Percentiles rank a stretch among this genome's conserved stretches.
phyloP scores from a whole-genome alignment of 208 protist genomes.

The Crithidia mellificae region DNA sequence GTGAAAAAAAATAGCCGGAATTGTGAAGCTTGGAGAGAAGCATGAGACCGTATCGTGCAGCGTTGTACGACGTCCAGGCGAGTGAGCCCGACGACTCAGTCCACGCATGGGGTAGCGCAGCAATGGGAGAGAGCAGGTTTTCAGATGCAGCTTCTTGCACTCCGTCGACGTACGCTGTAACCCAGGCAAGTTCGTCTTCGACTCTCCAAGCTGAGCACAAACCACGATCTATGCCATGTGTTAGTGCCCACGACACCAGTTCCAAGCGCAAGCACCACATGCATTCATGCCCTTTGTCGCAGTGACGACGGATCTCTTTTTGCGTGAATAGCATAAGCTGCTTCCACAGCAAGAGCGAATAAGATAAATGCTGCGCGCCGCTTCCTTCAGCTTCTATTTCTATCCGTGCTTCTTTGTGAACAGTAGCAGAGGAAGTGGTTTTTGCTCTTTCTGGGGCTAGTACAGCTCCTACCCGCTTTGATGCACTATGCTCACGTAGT shows the following conservation, averaged over 20 bases:
- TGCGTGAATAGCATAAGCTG: conserved; percentile 42
- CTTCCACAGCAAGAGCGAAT: conserved; percentile 16
- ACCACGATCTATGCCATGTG: background rate
- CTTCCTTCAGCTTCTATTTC: too few relatives aligned
- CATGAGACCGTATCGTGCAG: conserved; percentile 63
- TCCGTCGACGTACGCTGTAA: conserved; percentile 31
- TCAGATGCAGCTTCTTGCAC: background rate
- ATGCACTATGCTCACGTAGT: conserved; percentile 19
- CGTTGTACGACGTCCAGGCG: conserved; percentile 63
- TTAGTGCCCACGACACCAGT: conserved; percentile 52
- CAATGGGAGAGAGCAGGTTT: conserved; percentile 6
- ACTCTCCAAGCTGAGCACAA: conserved; percentile 44
- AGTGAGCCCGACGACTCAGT: conserved; percentile 38
- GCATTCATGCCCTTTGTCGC: conserved; percentile 74
- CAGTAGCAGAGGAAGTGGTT: too few relatives aligned
- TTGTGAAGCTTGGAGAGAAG: conserved; percentile 30
- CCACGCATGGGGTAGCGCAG: conserved; percentile 28
- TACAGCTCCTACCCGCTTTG: background rate
- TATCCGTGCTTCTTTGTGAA: too few relatives aligned
- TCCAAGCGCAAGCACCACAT: conserved; percentile 71
- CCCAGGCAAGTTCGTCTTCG: conserved; percentile 62
- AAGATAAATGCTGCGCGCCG: too few relatives aligned
- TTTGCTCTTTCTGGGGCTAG: background rate
- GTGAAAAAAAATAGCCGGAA: too few relatives aligned
- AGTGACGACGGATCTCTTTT: conserved; percentile 55